Conservation (phyloP, 2,329 filamentous ascomycete genomes). For the Plectosphaerella plurivora region DNA sequence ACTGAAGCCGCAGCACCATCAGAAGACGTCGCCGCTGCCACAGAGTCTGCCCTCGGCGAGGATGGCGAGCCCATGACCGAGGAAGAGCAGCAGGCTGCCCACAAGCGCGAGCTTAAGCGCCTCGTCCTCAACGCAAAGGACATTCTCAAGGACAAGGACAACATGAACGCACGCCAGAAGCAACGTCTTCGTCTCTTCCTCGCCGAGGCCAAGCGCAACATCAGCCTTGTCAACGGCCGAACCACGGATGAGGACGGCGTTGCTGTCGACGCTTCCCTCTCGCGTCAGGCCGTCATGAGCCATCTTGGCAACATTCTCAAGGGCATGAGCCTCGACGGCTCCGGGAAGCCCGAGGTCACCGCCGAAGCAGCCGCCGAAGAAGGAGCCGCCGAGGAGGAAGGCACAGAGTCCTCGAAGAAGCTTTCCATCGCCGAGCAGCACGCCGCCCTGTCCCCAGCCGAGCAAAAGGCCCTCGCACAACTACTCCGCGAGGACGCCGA, state of each 20-base stretch:
- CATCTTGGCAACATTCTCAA: constrained; percentile 48
- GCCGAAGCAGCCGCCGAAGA: constrained; percentile 3
- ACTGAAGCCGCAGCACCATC: constrained; percentile 18
- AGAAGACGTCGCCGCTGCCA: constrained; percentile 13
- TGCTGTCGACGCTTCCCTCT: constrained; percentile 18
- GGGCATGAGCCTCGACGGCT: constrained; percentile 34
- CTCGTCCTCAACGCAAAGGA: constrained; percentile 54
- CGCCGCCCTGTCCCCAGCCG: constrained; percentile 36
- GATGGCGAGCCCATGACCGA: constrained; percentile 18
- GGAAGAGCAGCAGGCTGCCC: constrained; percentile 23
- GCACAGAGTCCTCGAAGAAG: constrained; percentile 1
- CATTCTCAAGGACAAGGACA: constrained; percentile 48
- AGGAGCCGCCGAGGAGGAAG: background rate
- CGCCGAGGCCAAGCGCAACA: constrained; percentile 57
- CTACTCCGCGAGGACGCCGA: constrained; percentile 62
- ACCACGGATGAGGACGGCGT: constrained; percentile 35
- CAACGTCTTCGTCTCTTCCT: constrained; percentile 71
- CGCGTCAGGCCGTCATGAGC: constrained; percentile 42
- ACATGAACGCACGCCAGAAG: constrained; percentile 67
- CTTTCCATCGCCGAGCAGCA: constrained; percentile 11
- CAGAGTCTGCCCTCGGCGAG: constrained; percentile 13
- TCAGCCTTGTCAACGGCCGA: constrained; percentile 43
- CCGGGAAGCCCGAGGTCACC: constrained; percentile 19
- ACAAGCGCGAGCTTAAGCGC: constrained; percentile 36
- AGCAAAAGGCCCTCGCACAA: constrained; percentile 46